These are phyloP conservation scores for Stenocarpella maydis DNA, from an alignment of 2,329 filamentous ascomycete species.

Conservation along the genomic window DNA sequence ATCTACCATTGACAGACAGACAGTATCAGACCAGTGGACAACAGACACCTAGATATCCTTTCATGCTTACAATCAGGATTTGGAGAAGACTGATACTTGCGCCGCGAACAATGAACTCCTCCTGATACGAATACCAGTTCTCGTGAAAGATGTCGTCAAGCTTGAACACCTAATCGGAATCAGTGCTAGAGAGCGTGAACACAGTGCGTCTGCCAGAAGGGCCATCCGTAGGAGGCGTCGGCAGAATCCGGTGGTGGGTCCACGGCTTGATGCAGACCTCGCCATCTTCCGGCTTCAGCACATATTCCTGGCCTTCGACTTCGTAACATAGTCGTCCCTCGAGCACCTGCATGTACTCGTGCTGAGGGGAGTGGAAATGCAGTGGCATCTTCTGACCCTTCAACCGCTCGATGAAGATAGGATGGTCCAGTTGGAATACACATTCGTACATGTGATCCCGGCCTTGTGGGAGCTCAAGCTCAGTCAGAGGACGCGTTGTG, in stretches of 20 bases:
- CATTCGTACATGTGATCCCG: conserved; percentile 13
- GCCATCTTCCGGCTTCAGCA: conserved; percentile 35
- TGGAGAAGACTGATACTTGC: conserved; percentile 13
- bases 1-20: conserved; percentile 42
- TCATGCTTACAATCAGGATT: neutral
- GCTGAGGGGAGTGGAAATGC: conserved; percentile 46
- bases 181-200: conserved; percentile 41
- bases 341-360: conserved; percentile 44
- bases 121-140: conserved; percentile 48
- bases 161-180: conserved; percentile 40
- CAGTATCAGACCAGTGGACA: neutral
- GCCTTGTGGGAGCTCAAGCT: neutral
- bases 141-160: conserved; percentile 46
- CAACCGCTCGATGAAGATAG: neutral
- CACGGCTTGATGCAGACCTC: conserved; percentile 5
- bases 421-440: neutral
- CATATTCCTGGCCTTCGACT: conserved; percentile 40
- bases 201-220: neutral
- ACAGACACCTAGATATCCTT: rapidly evolving
- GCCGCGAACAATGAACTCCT: conserved; percentile 42
- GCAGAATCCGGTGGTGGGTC: conserved; percentile 6
- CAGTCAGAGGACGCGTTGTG: neutral
- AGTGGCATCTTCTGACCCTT: conserved; percentile 41
- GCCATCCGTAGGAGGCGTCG: neutral
- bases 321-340: conserved; percentile 43